phyloP scores from a whole-genome alignment of 257 asterid species.

The Schizonepeta tenuifolia region DNA sequence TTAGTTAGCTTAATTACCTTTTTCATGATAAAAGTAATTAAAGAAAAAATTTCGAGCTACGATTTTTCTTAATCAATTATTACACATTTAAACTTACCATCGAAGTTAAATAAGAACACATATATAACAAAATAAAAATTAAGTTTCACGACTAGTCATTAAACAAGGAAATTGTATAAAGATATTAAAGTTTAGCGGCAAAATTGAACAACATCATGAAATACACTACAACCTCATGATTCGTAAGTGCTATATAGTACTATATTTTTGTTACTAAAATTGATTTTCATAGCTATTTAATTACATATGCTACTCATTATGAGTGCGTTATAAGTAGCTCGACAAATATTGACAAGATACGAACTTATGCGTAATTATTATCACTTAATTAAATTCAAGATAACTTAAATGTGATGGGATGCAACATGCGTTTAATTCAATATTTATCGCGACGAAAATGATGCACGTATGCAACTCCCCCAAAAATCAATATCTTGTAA shows the following conservation, averaged over 20 bases:
- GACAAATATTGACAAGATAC: not conserved
- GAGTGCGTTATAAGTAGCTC: not conserved
- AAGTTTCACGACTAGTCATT: not conserved
- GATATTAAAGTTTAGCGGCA: too few relatives aligned
- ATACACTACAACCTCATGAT: not conserved
- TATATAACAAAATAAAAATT: not conserved
- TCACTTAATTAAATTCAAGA: conserved; percentile 1
- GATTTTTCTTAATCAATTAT: not conserved
- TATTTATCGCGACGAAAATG: conserved; percentile 20
- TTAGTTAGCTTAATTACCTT: not conserved
- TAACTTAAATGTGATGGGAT: not conserved
- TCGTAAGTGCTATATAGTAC: not conserved
- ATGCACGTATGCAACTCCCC: not conserved
- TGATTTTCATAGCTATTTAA: not conserved
- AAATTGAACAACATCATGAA: not conserved
- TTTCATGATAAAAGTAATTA: not conserved
- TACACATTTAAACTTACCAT: not conserved
- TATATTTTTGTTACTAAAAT: not conserved
- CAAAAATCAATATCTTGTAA: conserved; percentile 22
- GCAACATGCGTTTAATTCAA: conserved; percentile 11
- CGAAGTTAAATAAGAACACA: not conserved
- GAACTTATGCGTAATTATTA: not conserved
- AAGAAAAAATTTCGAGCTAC: not conserved
- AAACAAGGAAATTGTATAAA: not conserved
- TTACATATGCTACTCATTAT: not conserved